These are phyloP conservation scores for Arachnomyces sp. DNA, from an alignment of 2,329 filamentous ascomycete species.

Conservation along the genomic window DNA sequence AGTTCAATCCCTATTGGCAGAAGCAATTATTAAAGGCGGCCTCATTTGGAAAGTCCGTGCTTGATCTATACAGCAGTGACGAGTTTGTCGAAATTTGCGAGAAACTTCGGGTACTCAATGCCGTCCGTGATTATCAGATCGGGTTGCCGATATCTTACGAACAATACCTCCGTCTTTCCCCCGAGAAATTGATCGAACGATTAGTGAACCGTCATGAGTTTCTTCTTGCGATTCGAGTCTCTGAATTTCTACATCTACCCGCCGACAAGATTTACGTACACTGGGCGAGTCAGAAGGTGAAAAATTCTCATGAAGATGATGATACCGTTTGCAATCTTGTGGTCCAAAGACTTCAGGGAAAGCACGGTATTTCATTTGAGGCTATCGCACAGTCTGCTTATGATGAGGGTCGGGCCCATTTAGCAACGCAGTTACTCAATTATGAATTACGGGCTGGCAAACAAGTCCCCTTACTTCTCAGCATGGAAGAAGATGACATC, in stretches of 20 bases:
- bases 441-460: conserved; percentile 92
- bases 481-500: conserved; percentile 92
- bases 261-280: conserved; percentile 90
- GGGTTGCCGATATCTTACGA: conserved; percentile 88
- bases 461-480: conserved; percentile 85
- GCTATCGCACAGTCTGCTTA: conserved; percentile 88
- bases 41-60: conserved; percentile 93
- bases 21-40: conserved; percentile 93
- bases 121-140: conserved; percentile 82
- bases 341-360: conserved; percentile 77
- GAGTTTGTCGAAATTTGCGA: conserved; percentile 99
- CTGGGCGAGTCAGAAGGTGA: conserved; percentile 93
- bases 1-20: conserved; percentile 86
- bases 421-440: conserved; percentile 86
- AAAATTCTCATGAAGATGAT: conserved; percentile 74
- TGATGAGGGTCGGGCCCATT: conserved; percentile 79
- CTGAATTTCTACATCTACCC: conserved; percentile 76
- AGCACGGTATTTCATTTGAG: conserved; percentile 91
- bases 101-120: conserved; percentile 83
- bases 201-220: conserved; percentile 88
- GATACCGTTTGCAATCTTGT: conserved; percentile 80
- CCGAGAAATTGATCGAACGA: conserved; percentile 77
- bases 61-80: conserved; percentile 96
- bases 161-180: conserved; percentile 83
- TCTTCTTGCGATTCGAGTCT: conserved; percentile 78